Percentiles rank a stretch among this genome's conserved stretches.
These are phyloP conservation scores for Flaveria brownii DNA, from an alignment of 129 eudicot genomes.

Conservation along the genomic window DNA sequence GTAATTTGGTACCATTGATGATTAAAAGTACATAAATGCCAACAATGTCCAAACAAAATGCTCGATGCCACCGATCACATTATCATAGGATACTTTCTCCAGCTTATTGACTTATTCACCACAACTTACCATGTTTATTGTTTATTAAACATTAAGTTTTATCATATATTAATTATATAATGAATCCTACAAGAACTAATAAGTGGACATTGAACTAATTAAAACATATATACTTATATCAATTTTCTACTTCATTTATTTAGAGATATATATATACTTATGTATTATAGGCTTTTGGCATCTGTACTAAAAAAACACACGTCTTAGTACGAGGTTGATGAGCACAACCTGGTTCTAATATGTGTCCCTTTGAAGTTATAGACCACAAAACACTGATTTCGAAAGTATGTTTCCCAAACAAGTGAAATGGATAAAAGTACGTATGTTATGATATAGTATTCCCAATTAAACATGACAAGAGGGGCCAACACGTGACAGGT, in stretches of 20 bases:
- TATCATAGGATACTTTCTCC: background rate
- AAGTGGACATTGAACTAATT: background rate
- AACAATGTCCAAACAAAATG: constrained; percentile 10
- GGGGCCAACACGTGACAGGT: no score
- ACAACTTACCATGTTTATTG: background rate
- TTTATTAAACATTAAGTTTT: background rate
- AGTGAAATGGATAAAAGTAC: no score
- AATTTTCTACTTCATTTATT: background rate
- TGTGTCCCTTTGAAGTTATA: no score
- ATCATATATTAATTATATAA: background rate
- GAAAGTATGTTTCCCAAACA: no score
- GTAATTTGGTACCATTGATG: background rate
- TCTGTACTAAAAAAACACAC: no score
- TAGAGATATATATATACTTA: no score
- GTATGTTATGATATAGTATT: no score
- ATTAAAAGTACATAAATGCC: background rate
- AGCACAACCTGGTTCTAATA: no score
- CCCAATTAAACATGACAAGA: no score
- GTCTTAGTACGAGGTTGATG: no score
- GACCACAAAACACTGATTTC: no score
- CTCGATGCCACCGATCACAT: constrained; percentile 10
- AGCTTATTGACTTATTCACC: background rate
- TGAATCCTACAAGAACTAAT: background rate
- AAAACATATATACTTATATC: background rate
- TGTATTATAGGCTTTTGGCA: background rate